A percentile compares a stretch with the other conserved stretches of the same genome.
Conservation (phyloP, 208 protist species). For the Leishmania martiniquensis region DNA sequence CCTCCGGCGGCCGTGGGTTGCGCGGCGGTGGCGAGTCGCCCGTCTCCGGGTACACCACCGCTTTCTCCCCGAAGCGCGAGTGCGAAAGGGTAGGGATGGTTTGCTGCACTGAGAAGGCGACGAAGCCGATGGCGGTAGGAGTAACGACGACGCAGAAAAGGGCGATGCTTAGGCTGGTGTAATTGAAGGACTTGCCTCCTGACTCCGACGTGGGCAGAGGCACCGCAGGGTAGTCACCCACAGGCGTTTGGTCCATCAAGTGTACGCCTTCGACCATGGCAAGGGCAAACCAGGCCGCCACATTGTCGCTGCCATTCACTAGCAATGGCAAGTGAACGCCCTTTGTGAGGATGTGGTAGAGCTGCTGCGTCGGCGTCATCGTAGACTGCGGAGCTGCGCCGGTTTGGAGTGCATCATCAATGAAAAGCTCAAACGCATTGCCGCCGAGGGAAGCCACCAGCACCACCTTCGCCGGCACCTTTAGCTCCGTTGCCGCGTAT, state of each 20-base stretch:
- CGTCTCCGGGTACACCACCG: constrained; percentile 28
- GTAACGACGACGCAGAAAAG: constrained; percentile 62
- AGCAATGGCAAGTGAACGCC: constrained; percentile 37
- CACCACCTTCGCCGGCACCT: constrained; percentile 23
- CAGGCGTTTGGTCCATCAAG: constrained; percentile 37
- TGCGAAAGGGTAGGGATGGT: constrained; percentile 50
- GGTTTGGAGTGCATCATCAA: constrained; percentile 35
- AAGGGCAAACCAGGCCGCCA: constrained; percentile 45
- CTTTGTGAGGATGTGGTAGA: constrained; percentile 31
- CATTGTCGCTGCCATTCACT: constrained; percentile 27
- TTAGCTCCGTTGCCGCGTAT: constrained; percentile 17
- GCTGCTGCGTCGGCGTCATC: constrained; percentile 26
- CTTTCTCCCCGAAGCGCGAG: constrained; percentile 31
- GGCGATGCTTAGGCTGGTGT: constrained; percentile 39
- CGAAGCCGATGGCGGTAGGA: constrained; percentile 58
- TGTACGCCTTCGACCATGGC: constrained; percentile 45
- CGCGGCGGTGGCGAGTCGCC: constrained; percentile 67
- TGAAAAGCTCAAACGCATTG: constrained; percentile 26
- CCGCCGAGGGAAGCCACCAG: constrained; percentile 28
- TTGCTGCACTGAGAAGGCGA: constrained; percentile 78
- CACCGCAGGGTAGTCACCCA: constrained; percentile 27
- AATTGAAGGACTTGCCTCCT: constrained; percentile 1
- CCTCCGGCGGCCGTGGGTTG: constrained; percentile 26
- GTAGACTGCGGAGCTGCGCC: constrained; percentile 32
- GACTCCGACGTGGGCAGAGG: constrained; percentile 22